Percentiles rank a stretch among this genome's conserved stretches.
phyloP scores from a whole-genome alignment of 1,139 yeast species.

The Blastobotrys illinoisensis region DNA sequence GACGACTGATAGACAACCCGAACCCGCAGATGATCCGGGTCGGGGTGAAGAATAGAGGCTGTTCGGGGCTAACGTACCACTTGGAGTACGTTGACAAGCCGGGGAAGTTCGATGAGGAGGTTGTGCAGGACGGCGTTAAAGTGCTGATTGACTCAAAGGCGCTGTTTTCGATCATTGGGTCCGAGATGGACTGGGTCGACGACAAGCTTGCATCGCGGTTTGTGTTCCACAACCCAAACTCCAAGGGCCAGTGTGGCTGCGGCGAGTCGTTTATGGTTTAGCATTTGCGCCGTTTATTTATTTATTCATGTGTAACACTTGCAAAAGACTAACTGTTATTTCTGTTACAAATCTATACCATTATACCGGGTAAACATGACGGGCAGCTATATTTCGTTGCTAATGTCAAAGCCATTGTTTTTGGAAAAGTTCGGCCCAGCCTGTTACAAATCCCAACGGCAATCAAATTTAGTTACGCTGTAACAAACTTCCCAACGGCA shows the following conservation, averaged over 20 bases:
- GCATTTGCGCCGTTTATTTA: constrained; percentile 7
- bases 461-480: no score
- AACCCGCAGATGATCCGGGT: constrained; percentile 83
- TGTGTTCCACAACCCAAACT: constrained; percentile 89
- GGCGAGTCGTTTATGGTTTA: constrained; percentile 97
- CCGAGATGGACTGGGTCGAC: constrained; percentile 98
- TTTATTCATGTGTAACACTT: not conserved
- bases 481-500: no score
- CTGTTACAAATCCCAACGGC: no score
- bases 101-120: constrained; percentile 89
- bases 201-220: constrained; percentile 85
- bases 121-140: constrained; percentile 82
- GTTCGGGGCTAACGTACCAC: constrained; percentile 90
- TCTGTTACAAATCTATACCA: no score
- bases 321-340: no score
- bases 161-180: constrained; percentile 87
- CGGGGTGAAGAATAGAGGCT: constrained; percentile 93
- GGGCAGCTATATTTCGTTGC: no score
- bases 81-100: constrained; percentile 84
- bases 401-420: no score
- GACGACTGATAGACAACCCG: constrained; percentile 66
- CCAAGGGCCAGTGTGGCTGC: constrained; percentile 97
- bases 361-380: no score
- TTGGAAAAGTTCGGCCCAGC: no score
- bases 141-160: constrained; percentile 95